Base-by-base conservation (phyloP, 495 filamentous ascomycete species). In the Cenococcum geophilum region DNA sequence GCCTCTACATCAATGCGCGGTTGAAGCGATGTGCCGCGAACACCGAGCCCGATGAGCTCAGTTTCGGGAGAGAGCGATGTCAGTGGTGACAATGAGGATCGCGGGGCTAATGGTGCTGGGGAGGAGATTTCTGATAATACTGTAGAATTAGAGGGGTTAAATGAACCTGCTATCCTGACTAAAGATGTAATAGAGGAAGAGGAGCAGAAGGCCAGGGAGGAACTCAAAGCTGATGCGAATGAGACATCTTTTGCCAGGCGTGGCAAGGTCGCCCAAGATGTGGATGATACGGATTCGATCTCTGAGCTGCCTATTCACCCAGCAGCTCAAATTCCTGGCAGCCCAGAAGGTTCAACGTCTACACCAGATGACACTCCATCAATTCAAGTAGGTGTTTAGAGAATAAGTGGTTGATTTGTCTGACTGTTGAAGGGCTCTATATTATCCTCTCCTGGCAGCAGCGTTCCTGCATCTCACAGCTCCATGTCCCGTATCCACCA, bases 331-430 rank as follows among this genome's bases (percentile, higher is more conserved):
- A 53, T 20, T 52, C 54, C 62, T 12, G 50, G 48, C 1, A 68
- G 62, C 35, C 58, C 58, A 27, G 76, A 70, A 45, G 27, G 27
- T 32, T 78, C 79, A n/a, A 64, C 83, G 45, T 93, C 89, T 1
- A 87, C 83, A 14, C 89, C 91, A 16, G 92, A 97, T 68, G 92
- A 96, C 74, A 86, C 89, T 3, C 91, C 91, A 16, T 97, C 93
- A 14, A 70, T 95, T 54, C 89, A 91, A 76, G 91, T 95, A 76
- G 79, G 65, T 32, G 21, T 16, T 25, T 25, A 6, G 49, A 52
- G 21, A 16, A 23, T 10, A 32, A 25, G 25, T 52, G 21, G 25
- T 52, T 16, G 16, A 52, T 16, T 25, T 32, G 12, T 52, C 49
- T 52, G 25, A 52, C 25, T 52, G 49, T 23, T 21, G 12, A 67